Conservation (phyloP, 768 basidiomycete species). For the Boletus edulis region DNA sequence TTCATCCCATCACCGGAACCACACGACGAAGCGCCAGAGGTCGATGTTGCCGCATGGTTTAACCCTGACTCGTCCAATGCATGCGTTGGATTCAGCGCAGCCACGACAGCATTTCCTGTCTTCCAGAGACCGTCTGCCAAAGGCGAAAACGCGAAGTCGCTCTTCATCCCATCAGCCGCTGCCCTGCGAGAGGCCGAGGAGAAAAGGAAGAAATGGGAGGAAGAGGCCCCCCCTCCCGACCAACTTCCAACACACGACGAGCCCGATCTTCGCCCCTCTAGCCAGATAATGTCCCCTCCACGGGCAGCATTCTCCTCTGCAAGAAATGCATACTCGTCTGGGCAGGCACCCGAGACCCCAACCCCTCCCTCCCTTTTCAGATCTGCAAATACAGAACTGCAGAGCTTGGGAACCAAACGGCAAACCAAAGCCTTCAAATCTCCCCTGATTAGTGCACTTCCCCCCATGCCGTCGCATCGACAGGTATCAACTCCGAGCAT, state of each 20-base stretch:
- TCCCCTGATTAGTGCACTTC: slow-evolving; percentile 34
- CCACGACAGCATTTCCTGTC: slow-evolving; percentile 22
- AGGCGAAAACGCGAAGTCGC: slow-evolving; percentile 21
- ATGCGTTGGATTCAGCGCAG: slow-evolving; percentile 38
- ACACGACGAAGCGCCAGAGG: slow-evolving; percentile 37
- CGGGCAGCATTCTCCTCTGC: slow-evolving; percentile 38
- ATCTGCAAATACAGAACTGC: slow-evolving; percentile 22
- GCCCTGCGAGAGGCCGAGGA: slow-evolving; percentile 56
- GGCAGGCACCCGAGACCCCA: slow-evolving; percentile 37
- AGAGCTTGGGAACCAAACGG: slow-evolving; percentile 8
- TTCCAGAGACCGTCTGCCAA: slow-evolving; percentile 19
- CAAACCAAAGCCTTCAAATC: slow-evolving; percentile 45
- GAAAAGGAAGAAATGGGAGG: slow-evolving; percentile 48
- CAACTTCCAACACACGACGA: slow-evolving; percentile 22
- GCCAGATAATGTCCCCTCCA: slow-evolving; percentile 11
- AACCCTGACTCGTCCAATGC: slow-evolving; percentile 30
- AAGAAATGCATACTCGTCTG: slow-evolving; percentile 34
- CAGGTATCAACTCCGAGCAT: slow-evolving; percentile 31
- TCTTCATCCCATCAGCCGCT: slow-evolving; percentile 50
- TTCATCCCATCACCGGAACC: slow-evolving; percentile 25
- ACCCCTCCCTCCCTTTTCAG: slow-evolving; percentile 31
- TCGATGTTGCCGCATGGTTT: slow-evolving; percentile 52
- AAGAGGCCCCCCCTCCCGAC: slow-evolving; percentile 25
- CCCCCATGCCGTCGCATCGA: slow-evolving; percentile 3
- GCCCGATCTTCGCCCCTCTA: background rate